Evolutionary conservation across 139 green algal genomes (phyloP).

Genomic region (Chlorella sp.): DNA sequence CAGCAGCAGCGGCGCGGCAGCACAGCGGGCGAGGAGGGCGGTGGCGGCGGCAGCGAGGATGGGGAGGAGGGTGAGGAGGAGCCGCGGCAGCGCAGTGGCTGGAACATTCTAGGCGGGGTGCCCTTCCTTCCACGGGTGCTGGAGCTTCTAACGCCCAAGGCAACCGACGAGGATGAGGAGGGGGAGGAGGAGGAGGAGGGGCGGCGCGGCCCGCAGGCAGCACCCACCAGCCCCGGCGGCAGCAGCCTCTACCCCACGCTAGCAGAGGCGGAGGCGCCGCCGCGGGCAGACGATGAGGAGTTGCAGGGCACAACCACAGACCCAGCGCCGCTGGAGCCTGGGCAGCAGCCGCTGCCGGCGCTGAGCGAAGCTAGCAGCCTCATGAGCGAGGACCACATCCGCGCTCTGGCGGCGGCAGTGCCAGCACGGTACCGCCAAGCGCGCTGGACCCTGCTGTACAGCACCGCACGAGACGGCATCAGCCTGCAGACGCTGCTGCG

Average conservation of each 20-base stretch:
- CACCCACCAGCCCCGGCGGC: slow-evolving; percentile 6
- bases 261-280: background rate
- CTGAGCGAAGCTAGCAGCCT: slow-evolving; percentile 22
- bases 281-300: slow-evolving; percentile 9
- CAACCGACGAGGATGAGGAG: background rate
- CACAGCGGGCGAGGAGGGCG: background rate
- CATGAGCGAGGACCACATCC: slow-evolving; percentile 30
- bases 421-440: slow-evolving; percentile 35
- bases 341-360: slow-evolving; percentile 25
- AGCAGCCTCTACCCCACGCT: background rate
- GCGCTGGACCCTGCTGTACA: slow-evolving; percentile 46
- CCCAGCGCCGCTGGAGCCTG: background rate
- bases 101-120: slow-evolving; percentile 8
- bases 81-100: background rate
- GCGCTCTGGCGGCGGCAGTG: slow-evolving; percentile 24
- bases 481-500: slow-evolving; percentile 48
- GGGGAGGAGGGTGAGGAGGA: background rate
- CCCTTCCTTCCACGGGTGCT: slow-evolving; percentile 33
- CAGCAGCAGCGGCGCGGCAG: background rate
- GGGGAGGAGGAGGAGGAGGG: background rate
- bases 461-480: slow-evolving; percentile 49
- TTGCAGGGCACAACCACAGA: slow-evolving; percentile 18
- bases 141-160: slow-evolving; percentile 4
- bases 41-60: background rate
- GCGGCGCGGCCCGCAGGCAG: background rate